phyloP scores from a whole-genome alignment of 371 early-diverging fungal genomes.

The Syncephalastrum contaminatum region DNA sequence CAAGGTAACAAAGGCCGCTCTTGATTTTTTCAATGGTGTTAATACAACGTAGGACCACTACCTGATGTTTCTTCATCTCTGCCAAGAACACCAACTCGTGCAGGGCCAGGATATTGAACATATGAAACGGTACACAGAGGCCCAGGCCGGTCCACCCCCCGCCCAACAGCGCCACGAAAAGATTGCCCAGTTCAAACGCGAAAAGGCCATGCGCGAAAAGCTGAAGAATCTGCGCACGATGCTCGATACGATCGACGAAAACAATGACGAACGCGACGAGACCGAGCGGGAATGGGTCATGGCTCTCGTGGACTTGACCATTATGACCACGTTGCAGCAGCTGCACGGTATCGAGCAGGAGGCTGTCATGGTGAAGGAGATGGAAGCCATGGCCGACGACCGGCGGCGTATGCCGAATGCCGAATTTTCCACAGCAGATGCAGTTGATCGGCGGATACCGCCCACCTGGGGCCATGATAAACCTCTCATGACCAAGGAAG shows the following conservation, averaged over 20 bases:
- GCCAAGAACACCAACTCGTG: constrained; percentile 65
- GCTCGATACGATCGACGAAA: constrained; percentile 29
- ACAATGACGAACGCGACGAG: constrained; percentile 61
- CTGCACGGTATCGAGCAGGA: constrained; percentile 73
- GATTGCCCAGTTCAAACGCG: constrained; percentile 76
- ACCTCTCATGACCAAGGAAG: constrained; percentile 62
- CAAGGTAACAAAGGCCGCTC: constrained; percentile 42
- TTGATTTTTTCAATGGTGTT: background rate
- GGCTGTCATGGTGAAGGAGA: constrained; percentile 66
- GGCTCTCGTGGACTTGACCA: constrained; percentile 58
- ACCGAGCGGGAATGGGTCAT: constrained; percentile 65
- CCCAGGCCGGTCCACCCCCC: constrained; percentile 6
- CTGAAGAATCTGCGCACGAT: constrained; percentile 46
- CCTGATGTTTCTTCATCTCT: constrained; percentile 53
- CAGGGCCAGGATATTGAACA: constrained; percentile 46
- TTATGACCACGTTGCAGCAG: constrained; percentile 63
- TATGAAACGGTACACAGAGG: constrained; percentile 24
- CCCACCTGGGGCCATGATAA: constrained; percentile 42
- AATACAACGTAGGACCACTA: constrained; percentile 26
- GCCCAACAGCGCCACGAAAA: constrained; percentile 66
- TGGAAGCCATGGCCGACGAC: constrained; percentile 42
- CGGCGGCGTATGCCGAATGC: constrained; percentile 21
- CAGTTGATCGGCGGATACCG: constrained; percentile 25
- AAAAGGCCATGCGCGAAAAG: constrained; percentile 60
- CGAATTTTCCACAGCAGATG: background rate